Evolutionary conservation across 2,329 filamentous ascomycete species (phyloP).

Genomic region (Aspergillus ochraceus): DNA sequence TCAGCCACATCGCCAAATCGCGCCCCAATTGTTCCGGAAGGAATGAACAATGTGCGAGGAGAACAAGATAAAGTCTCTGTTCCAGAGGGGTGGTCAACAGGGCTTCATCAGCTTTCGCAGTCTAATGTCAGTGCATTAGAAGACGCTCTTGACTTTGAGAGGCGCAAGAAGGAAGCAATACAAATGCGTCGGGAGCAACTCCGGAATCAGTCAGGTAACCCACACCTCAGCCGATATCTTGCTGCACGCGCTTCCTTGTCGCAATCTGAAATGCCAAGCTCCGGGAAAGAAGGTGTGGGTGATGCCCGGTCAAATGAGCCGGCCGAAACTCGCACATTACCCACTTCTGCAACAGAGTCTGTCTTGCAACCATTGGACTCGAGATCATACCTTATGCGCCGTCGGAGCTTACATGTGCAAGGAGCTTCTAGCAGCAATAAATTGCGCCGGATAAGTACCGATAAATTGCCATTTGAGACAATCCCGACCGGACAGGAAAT

Average conservation of each 20-base stretch:
- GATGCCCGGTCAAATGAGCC: not conserved
- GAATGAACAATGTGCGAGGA: not conserved
- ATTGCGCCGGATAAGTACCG: constrained; percentile 18
- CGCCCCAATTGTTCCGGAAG: not conserved
- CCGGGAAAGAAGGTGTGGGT: not conserved
- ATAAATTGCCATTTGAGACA: constrained; percentile 31
- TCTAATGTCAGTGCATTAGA: constrained; percentile 21
- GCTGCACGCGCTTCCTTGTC: constrained; percentile 29
- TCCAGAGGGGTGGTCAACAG: constrained; percentile 25
- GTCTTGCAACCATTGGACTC: constrained; percentile 28
- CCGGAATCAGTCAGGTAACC: constrained; percentile 3
- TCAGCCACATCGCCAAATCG: not conserved
- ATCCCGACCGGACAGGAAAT: constrained; percentile 26
- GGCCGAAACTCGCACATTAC: not conserved
- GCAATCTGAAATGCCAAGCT: not conserved
- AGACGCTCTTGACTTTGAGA: constrained; percentile 40
- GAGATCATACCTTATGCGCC: constrained; percentile 31
- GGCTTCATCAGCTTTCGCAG: constrained; percentile 19
- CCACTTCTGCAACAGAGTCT: not conserved
- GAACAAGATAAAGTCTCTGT: constrained; percentile 21
- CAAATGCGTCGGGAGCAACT: constrained; percentile 24
- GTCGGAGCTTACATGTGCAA: constrained; percentile 8
- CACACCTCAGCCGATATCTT: constrained; percentile 33
- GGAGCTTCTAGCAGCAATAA: not conserved
- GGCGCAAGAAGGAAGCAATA: constrained; percentile 37